phyloP scores from a whole-genome alignment of 148 eudicot species.

The Arbutus unedo region DNA sequence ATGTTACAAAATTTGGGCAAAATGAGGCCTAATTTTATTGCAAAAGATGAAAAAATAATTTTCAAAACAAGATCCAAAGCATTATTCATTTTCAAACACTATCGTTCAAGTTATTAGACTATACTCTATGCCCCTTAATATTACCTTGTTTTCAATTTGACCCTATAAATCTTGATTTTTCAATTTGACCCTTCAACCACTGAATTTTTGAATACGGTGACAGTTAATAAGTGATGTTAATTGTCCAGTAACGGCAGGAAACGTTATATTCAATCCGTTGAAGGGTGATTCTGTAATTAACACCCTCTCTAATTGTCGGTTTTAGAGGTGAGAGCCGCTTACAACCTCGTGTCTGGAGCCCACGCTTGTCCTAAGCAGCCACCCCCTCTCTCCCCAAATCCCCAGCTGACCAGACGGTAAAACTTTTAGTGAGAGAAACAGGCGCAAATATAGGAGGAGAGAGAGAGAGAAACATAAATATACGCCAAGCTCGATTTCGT shows the following conservation, averaged over 20 bases:
- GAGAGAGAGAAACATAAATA: not conserved
- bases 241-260: not conserved
- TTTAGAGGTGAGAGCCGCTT: constrained; percentile 14
- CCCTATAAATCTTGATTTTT: not conserved
- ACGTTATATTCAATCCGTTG: not conserved
- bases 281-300: constrained; percentile 7
- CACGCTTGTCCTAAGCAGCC: constrained; percentile 13
- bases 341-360: constrained; percentile 8
- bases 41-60: too few species aligned
- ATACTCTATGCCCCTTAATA: too few species aligned
- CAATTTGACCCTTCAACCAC: not conserved
- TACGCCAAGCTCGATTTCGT: not conserved
- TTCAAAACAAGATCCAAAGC: too few species aligned
- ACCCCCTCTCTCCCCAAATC: not conserved
- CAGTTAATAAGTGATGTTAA: not conserved
- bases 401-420: not conserved
- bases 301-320: not conserved
- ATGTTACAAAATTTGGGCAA: too few species aligned
- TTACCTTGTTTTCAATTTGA: too few species aligned
- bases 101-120: too few species aligned
- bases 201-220: not conserved
- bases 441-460: constrained; percentile 3
- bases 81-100: too few species aligned
- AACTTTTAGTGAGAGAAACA: not conserved
- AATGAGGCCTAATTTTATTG: too few species aligned